A percentile compares a stretch with the other conserved stretches of the same genome.
Conservation (phyloP, 164 flowering plant genomes). For the Stephania japonica region DNA sequence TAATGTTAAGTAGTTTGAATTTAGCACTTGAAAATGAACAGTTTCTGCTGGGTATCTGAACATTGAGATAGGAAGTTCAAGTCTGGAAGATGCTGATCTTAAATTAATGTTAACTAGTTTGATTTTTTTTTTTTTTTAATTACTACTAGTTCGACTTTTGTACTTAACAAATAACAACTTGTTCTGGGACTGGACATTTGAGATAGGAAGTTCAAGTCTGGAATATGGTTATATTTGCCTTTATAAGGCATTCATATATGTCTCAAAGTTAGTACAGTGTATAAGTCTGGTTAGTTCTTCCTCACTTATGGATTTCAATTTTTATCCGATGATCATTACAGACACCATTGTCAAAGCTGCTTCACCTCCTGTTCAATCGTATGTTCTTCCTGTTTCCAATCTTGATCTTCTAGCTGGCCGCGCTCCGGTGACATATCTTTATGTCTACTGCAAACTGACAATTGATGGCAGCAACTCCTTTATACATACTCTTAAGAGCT, state of each 20-base stretch:
- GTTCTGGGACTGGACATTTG: too few species aligned
- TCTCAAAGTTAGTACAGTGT: too few species aligned
- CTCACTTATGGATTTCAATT: not conserved
- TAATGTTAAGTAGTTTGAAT: too few species aligned
- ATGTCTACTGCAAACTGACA: conserved; percentile 26
- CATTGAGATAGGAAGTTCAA: not conserved
- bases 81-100: not conserved
- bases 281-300: not conserved
- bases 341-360: conserved; percentile 31
- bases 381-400: conserved; percentile 37
- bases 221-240: too few species aligned
- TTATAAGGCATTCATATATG: too few species aligned
- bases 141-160: too few species aligned
- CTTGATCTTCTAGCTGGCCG: conserved; percentile 57
- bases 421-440: conserved; percentile 51
- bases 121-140: too few species aligned
- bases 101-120: too few species aligned
- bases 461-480: conserved; percentile 1
- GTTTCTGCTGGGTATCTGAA: not conserved
- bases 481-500: conserved; percentile 20
- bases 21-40: not conserved
- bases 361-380: conserved; percentile 8
- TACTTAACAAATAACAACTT: too few species aligned
- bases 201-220: too few species aligned
- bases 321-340: not conserved